phyloP scores from a whole-genome alignment of 108 stramenopile species.

The Schizochytrium sp. region DNA sequence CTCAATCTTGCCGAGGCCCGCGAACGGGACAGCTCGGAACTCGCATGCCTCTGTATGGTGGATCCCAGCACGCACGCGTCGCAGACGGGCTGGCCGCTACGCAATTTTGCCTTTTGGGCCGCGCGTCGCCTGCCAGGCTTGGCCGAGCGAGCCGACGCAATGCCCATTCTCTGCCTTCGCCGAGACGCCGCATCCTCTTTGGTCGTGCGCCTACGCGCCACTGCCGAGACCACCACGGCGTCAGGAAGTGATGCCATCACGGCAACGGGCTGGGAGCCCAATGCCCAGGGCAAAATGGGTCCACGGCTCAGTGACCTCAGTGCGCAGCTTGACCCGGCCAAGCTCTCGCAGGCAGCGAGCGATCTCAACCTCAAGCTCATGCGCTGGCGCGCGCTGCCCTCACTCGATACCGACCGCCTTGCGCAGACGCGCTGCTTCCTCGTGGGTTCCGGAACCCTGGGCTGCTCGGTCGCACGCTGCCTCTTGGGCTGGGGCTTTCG shows the following conservation, averaged over 20 bases:
- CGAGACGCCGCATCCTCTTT: neutral
- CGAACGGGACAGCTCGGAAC: neutral
- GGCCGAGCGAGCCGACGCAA: neutral
- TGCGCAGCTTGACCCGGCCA: constrained; percentile 30
- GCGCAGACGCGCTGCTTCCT: constrained; percentile 68
- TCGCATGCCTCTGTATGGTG: neutral
- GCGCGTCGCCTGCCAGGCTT: constrained; percentile 11
- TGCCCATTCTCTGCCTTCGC: constrained; percentile 36
- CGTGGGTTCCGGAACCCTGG: constrained; percentile 92
- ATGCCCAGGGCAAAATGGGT: constrained; percentile 36
- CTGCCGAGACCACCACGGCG: neutral
- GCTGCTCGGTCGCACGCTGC: constrained; percentile 81
- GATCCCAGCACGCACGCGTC: constrained; percentile 31
- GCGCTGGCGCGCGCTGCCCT: constrained; percentile 92
- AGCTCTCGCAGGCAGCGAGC: constrained; percentile 70
- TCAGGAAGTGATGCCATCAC: neutral
- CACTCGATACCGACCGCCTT: constrained; percentile 69
- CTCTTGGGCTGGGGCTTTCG: constrained; percentile 94
- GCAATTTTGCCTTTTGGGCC: constrained; percentile 37
- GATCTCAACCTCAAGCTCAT: constrained; percentile 91
- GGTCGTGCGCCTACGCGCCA: neutral
- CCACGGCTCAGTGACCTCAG: constrained; percentile 43
- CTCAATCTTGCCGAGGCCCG: neutral
- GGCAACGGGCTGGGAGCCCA: constrained; percentile 37
- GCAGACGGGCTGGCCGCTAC: constrained; percentile 37